Evolutionary conservation across 2,329 filamentous ascomycete genomes (phyloP).

Genomic region (Ceratocystis smalleyi): DNA sequence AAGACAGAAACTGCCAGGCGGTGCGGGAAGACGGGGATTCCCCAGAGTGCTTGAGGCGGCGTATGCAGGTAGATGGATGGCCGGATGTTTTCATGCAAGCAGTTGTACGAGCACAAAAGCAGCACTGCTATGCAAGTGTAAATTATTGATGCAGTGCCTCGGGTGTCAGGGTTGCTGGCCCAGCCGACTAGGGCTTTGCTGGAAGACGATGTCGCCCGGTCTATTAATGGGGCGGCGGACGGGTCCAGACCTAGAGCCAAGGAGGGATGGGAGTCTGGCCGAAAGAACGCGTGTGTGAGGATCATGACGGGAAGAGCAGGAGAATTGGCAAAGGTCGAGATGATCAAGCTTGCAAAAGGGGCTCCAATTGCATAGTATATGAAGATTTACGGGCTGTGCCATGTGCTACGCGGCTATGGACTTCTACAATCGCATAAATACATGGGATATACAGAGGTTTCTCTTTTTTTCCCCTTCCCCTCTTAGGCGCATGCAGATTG

Average conservation of each 20-base stretch:
- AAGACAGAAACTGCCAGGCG: background rate
- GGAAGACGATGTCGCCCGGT: background rate
- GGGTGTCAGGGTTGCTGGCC: background rate
- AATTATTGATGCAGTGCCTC: constrained; percentile 4
- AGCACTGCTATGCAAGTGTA: constrained; percentile 9
- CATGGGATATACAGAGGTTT: background rate
- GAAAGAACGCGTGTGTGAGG: background rate
- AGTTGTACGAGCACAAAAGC: constrained; percentile 12
- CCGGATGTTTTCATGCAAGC: background rate
- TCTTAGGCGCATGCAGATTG: background rate
- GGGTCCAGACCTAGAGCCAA: background rate
- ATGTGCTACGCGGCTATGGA: background rate
- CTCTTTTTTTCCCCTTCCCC: background rate
- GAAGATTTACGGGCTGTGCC: background rate
- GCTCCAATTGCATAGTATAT: background rate
- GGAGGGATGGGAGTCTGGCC: background rate
- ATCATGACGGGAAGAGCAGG: background rate
- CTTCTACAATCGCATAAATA: background rate
- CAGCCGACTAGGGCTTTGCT: background rate
- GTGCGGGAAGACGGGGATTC: constrained; percentile 4
- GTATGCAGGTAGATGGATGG: background rate
- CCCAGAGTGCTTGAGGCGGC: background rate
- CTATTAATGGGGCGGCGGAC: background rate
- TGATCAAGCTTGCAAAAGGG: background rate
- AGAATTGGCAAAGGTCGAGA: background rate